Evolutionary conservation across 345 rosid species (phyloP).

Genomic region (Mercurialis annua): DNA sequence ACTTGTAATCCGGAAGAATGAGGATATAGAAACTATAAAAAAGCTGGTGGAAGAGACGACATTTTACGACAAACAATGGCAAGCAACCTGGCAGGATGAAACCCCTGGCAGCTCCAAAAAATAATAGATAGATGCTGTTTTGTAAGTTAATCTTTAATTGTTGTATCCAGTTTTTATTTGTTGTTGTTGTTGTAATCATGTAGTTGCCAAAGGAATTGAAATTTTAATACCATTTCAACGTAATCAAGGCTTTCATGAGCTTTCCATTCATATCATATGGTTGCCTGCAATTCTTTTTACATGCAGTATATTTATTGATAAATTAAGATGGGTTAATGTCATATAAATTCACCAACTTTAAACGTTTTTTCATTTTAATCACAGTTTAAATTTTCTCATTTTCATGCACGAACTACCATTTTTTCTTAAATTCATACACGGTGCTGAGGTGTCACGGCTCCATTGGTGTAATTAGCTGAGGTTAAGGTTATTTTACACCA

Average conservation of each 20-base stretch:
- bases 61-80: slow-evolving; percentile 95
- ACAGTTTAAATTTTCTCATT: no score
- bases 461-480: no score
- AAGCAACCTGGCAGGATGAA: slow-evolving; percentile 85
- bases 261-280: background rate
- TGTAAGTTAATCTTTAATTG: no score
- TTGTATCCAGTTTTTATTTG: background rate
- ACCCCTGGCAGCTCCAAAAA: slow-evolving; percentile 18
- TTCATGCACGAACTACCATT: no score
- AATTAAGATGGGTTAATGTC: no score
- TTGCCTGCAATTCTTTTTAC: background rate
- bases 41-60: slow-evolving; percentile 77
- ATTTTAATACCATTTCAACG: background rate
- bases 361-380: no score
- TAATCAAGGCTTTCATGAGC: slow-evolving; percentile 5
- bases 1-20: slow-evolving; percentile 75
- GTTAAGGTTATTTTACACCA: no score
- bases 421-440: no score
- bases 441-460: no score
- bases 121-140: slow-evolving; percentile 21
- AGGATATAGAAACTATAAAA: slow-evolving; percentile 68
- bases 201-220: background rate
- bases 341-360: no score
- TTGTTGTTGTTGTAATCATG: background rate
- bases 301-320: background rate